These are phyloP conservation scores for Cordyceps fumosorosea DNA, from an alignment of 2,329 filamentous ascomycete species.

Conservation along the genomic window DNA sequence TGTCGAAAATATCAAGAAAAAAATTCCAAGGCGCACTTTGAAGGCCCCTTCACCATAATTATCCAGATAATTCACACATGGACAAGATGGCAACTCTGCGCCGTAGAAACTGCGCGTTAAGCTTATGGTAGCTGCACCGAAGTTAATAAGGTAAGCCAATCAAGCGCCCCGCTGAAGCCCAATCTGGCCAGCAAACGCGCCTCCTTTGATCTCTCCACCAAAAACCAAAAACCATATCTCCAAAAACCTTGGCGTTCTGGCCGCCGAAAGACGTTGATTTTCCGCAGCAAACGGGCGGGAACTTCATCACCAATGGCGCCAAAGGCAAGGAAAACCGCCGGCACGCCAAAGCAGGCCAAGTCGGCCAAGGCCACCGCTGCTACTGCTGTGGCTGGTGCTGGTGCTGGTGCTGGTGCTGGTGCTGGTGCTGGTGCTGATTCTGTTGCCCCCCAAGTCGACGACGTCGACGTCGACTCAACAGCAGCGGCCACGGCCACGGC, in stretches of 20 bases:
- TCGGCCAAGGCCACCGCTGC: neutral
- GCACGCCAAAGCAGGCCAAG: conserved; percentile 7
- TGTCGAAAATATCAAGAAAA: no score
- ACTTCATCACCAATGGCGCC: neutral
- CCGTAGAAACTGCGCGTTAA: neutral
- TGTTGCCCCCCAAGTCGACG: no score
- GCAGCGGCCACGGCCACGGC: no score
- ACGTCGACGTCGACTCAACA: no score
- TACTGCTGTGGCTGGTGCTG: no score
- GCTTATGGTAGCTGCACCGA: neutral
- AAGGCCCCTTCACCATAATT: neutral
- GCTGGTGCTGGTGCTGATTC: no score
- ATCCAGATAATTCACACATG: neutral
- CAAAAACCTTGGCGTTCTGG: neutral
- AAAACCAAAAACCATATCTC: neutral
- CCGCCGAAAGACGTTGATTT: neutral
- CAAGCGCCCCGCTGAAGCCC: conserved; percentile 12
- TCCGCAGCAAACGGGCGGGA: neutral
- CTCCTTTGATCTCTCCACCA: conserved; percentile 7
- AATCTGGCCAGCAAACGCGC: conserved; percentile 10
- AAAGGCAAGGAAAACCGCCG: neutral
- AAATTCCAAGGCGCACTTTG: no score
- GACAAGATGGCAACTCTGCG: neutral
- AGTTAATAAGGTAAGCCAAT: neutral
- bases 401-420: no score